These are phyloP conservation scores for Roridomyces roridus DNA, from an alignment of 768 basidiomycete species.

Conservation along the genomic window DNA sequence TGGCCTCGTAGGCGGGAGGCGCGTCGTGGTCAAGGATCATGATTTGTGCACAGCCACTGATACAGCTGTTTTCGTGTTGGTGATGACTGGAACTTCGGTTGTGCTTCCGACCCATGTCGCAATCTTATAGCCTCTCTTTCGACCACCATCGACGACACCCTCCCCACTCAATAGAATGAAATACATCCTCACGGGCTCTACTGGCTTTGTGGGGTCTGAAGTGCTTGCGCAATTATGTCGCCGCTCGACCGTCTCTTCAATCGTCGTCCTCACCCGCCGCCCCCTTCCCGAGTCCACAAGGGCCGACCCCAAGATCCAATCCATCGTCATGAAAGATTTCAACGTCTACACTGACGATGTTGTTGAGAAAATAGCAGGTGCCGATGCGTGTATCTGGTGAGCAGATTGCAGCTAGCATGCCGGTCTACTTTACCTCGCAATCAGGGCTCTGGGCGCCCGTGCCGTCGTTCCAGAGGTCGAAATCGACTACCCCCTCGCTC, in stretches of 20 bases:
- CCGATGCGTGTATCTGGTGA: constrained; percentile 16
- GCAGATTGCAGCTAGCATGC: too few species aligned
- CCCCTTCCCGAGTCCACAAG: background rate
- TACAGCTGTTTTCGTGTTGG: too few species aligned
- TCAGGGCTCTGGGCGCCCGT: constrained; percentile 12
- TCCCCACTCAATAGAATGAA: background rate
- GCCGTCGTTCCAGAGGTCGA: constrained; percentile 13
- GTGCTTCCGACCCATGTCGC: too few species aligned
- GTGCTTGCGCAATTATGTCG: constrained; percentile 6
- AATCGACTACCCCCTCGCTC: constrained; percentile 14
- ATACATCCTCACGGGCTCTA: constrained; percentile 11
- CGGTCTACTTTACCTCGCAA: background rate
- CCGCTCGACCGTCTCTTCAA: background rate
- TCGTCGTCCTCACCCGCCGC: constrained; percentile 15
- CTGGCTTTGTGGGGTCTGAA: constrained; percentile 9
- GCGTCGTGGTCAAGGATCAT: too few species aligned
- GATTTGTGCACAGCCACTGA: too few species aligned
- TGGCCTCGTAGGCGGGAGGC: too few species aligned
- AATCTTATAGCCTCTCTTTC: too few species aligned
- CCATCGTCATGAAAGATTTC: constrained; percentile 16
- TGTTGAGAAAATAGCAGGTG: background rate
- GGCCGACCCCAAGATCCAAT: background rate
- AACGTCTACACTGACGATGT: background rate
- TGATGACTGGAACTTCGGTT: too few species aligned
- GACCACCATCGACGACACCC: background rate